Evolutionary conservation across 495 filamentous ascomycete species (phyloP), one percentile per base, ranked within the genome.

Genomic region (Parachaetomium inaequale): DNA sequence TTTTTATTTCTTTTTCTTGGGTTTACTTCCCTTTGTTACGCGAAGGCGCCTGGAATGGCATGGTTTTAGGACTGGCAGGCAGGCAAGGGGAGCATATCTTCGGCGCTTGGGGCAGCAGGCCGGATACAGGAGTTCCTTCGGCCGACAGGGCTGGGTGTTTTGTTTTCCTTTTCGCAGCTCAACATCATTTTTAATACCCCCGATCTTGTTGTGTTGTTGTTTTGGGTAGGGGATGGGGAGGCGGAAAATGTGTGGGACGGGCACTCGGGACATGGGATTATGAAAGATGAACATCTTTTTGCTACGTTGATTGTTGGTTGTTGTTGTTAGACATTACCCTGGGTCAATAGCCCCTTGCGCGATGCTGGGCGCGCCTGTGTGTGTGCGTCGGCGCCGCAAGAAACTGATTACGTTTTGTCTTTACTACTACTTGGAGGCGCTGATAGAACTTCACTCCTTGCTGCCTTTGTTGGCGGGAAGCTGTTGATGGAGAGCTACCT

Each of bases 311-410:
- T n/a, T n/a, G n/a, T n/a, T n/a, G n/a, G n/a, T n/a, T n/a, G n/a
- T n/a, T n/a, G n/a, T n/a, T 32, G 26, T 52, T 55, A 71, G 66
- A 70, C 63, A 69, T 46, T 65, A 64, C 66, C 67, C 64, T 65
- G 69, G 69, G 69, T 63, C 69, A 71, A 71, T 58, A 69, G 60
- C 69, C 69, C 69, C 51, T 59, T 54, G 51, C 51, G 31, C 51
- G 31, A 31, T 31, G 8, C 28, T 31, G 15, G 17, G 25, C 26
- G 28, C 21, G 3, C n/a, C n/a, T n/a, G n/a, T n/a, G n/a, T n/a
- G n/a, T n/a, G 28, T 52, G 28, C 2, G 19, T n/a, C 19, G 8
- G 51, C n/a, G 31, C 14, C 51, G 29, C 50, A 51, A 51, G 36
- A 40, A n/a, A 23, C n/a, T 38, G 28, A 19, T 54, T 54, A 36